Percentiles rank a stretch among this genome's conserved stretches.
These are phyloP conservation scores for Metarhizium album DNA, from an alignment of 2,329 filamentous ascomycete genomes.

Conservation along the genomic window DNA sequence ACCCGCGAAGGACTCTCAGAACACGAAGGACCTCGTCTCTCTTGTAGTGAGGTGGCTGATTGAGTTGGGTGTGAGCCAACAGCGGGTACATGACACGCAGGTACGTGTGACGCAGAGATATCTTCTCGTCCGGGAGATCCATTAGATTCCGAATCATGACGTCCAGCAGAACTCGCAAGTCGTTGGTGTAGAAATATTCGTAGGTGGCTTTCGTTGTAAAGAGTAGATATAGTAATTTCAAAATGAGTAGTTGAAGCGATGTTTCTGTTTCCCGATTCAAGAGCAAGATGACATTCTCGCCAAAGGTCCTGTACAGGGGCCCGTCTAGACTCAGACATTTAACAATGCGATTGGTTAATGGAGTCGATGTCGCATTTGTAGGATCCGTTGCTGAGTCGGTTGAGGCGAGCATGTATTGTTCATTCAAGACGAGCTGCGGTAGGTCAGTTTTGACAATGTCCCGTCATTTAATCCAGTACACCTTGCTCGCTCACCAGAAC, in stretches of 20 bases:
- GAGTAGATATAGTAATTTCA: constrained; percentile 89
- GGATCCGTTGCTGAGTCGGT: constrained; percentile 37
- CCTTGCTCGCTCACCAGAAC: constrained; percentile 60
- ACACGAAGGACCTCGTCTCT: constrained; percentile 71
- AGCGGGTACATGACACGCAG: constrained; percentile 85
- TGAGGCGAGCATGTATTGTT: constrained; percentile 87
- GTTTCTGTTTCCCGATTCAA: constrained; percentile 93
- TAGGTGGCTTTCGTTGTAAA: constrained; percentile 88
- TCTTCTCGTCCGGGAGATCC: constrained; percentile 77
- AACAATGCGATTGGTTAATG: constrained; percentile 83
- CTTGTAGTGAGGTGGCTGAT: constrained; percentile 82
- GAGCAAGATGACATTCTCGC: constrained; percentile 91
- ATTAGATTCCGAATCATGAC: constrained; percentile 96
- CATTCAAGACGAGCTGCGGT: constrained; percentile 77
- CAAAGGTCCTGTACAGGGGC: constrained; percentile 80
- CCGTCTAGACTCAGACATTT: constrained; percentile 80
- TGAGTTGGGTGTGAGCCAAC: constrained; percentile 83
- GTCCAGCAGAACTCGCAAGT: constrained; percentile 85
- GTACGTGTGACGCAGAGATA: constrained; percentile 79
- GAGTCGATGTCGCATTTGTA: constrained; percentile 26
- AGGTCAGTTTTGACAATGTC: constrained; percentile 10
- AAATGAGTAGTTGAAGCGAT: constrained; percentile 85
- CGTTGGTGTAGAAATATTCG: constrained; percentile 98
- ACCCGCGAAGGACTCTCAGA: constrained; percentile 56
- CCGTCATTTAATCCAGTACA: background rate